These are phyloP conservation scores for Cladosporium austrohemisphaericum DNA, from an alignment of 2,329 filamentous ascomycete genomes.

Conservation along the genomic window DNA sequence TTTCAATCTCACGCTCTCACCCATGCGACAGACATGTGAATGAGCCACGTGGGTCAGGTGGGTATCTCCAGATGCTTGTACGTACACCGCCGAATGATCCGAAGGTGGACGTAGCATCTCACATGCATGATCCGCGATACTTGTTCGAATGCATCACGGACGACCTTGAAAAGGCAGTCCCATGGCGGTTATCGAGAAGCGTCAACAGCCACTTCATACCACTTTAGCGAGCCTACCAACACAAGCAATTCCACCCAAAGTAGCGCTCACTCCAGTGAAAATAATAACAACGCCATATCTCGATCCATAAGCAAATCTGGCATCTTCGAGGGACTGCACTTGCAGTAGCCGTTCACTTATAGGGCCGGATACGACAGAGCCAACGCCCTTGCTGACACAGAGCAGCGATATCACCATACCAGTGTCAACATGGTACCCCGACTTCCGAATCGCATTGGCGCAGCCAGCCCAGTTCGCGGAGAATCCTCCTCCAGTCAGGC, in stretches of 20 bases:
- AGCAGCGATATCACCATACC: conserved; percentile 17
- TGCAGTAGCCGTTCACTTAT: conserved; percentile 15
- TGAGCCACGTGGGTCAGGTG: no score
- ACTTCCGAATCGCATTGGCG: conserved; percentile 22
- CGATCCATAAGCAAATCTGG: conserved; percentile 15
- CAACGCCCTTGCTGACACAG: conserved; percentile 16
- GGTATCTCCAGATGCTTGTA: no score
- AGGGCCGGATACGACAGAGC: conserved; percentile 12
- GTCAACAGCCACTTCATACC: conserved; percentile 1
- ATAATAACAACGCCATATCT: conserved; percentile 14
- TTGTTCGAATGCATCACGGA: no score
- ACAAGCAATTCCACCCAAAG: conserved; percentile 12
- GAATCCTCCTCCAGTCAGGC: conserved; percentile 40
- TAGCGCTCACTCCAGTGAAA: conserved; percentile 5
- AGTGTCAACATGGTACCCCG: conserved; percentile 16
- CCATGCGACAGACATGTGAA: no score
- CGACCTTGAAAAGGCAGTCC: no score
- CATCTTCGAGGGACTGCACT: background rate
- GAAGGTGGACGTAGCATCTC: no score
- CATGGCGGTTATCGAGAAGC: no score
- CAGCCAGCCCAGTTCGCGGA: conserved; percentile 35
- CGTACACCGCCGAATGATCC: no score
- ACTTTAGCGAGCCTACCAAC: conserved; percentile 7
- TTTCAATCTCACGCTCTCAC: no score
- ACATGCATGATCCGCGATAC: no score